phyloP scores from a whole-genome alignment of 2,329 filamentous ascomycete species.

The Botrytis porri region DNA sequence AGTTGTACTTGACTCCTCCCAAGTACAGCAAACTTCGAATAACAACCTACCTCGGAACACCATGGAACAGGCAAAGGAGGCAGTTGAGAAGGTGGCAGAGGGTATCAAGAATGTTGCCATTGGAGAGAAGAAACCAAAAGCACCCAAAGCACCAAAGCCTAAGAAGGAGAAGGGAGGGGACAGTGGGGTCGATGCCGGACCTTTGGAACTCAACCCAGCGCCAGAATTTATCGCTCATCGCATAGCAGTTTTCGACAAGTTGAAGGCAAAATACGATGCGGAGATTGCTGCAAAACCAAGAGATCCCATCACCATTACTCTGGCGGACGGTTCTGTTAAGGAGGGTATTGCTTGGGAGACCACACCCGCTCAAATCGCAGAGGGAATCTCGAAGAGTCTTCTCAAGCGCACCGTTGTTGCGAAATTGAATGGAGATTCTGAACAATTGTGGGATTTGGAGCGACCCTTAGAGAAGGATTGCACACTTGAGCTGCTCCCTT shows the following conservation, averaged over 20 bases:
- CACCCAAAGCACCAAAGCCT: slow-evolving; percentile 39
- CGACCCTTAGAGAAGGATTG: slow-evolving; percentile 85
- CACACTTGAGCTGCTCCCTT: slow-evolving; percentile 79
- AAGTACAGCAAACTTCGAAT: neutral
- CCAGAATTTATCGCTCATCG: slow-evolving; percentile 81
- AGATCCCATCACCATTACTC: slow-evolving; percentile 69
- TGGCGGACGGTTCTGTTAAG: slow-evolving; percentile 68
- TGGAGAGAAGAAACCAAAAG: slow-evolving; percentile 42
- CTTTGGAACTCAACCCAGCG: slow-evolving; percentile 51
- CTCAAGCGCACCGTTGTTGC: slow-evolving; percentile 86
- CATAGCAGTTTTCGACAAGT: slow-evolving; percentile 80
- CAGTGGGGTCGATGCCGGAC: slow-evolving; percentile 42
- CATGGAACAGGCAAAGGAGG: slow-evolving; percentile 50
- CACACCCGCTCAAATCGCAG: slow-evolving; percentile 75
- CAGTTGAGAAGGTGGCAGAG: slow-evolving; percentile 51
- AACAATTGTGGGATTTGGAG: slow-evolving; percentile 86
- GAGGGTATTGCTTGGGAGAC: slow-evolving; percentile 87
- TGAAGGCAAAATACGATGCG: slow-evolving; percentile 80
- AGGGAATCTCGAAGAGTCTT: slow-evolving; percentile 78
- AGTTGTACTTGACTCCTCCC: slow-evolving; percentile 4
- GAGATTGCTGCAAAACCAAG: slow-evolving; percentile 69
- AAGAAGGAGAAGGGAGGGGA: slow-evolving; percentile 52
- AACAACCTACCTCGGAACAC: slow-evolving; percentile 7
- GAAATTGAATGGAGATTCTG: slow-evolving; percentile 68
- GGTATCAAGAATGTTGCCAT: slow-evolving; percentile 60